Evolutionary conservation across 352 stramenopile species (phyloP), one percentile per base, ranked within the genome.

Genomic region (Halophytophthora polymorphica): DNA sequence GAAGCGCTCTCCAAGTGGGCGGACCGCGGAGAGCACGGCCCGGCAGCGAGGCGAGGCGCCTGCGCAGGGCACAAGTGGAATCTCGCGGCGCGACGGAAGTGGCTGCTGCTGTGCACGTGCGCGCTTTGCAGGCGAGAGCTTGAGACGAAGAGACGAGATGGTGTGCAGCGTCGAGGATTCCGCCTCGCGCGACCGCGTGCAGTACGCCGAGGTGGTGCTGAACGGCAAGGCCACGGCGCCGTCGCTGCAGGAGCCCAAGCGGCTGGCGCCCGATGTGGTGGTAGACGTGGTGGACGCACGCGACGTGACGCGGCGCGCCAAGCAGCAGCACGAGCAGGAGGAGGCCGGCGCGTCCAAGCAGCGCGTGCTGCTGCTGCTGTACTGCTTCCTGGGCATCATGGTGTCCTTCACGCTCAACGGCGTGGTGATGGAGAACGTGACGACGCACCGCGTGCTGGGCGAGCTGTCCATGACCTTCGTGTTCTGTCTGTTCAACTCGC

Each of bases 391-490:
- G 12, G 83, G 83, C 35, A 90, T 91, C 55, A 87, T 91, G 76
- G 66, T 91, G 5, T 89, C 79, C 13, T 94, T 94, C 64, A 86
- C 80, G 44, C 66, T 92, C 8, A 90, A 92, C 59, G 82, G 79
- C 4, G 55, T 94, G 13, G 72, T 90, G 47, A 64, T 94, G 7
- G 83, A 94, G 60, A 90, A 90, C 62, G 79, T 94, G 56, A 90
- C 83, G 40, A 91, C 66, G n/a, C 77, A 88, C 56, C 81, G 83
- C 42, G 79, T 89, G 42, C 58, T 93, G 21, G 75, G 78, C 28
- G 82, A 94, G 40, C 71, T 90, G 65, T 92, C 83, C 52, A 72
- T 94, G 49, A 94, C 82, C 13, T 94, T 89, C 55, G 73, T 94
- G 18, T 86, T 86, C 48, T 92, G 82, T 45, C 53, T 83, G 6